phyloP scores from a whole-genome alignment of 179 eudicot genomes.

The Drosera spatulata region DNA sequence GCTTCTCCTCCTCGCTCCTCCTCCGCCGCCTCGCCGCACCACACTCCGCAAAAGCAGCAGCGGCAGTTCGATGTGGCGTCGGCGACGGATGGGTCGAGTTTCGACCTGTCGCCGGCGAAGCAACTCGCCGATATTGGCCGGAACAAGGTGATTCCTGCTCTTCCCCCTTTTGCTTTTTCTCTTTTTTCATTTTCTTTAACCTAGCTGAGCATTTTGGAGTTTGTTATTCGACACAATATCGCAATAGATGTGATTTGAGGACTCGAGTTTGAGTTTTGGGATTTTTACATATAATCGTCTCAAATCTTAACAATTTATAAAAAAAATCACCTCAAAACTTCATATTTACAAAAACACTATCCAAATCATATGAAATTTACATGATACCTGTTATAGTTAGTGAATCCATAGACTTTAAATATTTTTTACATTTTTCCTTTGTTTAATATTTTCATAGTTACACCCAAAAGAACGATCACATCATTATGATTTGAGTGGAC shows the following conservation, averaged over 20 bases:
- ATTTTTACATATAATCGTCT: too few relatives aligned
- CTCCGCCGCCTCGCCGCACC: slow-evolving; percentile 4
- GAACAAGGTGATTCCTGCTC: slow-evolving; percentile 7
- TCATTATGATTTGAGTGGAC: too few relatives aligned
- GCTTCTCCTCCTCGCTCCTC: slow-evolving; percentile 21
- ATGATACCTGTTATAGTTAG: too few relatives aligned
- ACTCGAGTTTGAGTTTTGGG: too few relatives aligned
- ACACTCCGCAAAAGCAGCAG: background rate
- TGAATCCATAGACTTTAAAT: too few relatives aligned
- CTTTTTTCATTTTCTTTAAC: background rate
- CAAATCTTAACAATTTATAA: too few relatives aligned
- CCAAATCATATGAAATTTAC: too few relatives aligned
- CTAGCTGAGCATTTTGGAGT: background rate
- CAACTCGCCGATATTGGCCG: slow-evolving; percentile 6
- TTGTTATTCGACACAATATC: background rate
- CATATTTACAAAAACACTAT: too few relatives aligned
- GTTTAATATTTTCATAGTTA: too few relatives aligned
- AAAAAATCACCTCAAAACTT: too few relatives aligned
- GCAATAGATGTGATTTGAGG: background rate
- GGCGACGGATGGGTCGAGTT: background rate
- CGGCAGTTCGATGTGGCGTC: slow-evolving; percentile 5
- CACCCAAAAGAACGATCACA: too few relatives aligned
- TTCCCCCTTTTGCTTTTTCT: background rate
- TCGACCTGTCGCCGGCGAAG: slow-evolving; percentile 9
- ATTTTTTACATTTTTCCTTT: too few relatives aligned